Conservation (phyloP, 2,329 filamentous ascomycete species). For the Pseudocercospora pini-densiflorae region DNA sequence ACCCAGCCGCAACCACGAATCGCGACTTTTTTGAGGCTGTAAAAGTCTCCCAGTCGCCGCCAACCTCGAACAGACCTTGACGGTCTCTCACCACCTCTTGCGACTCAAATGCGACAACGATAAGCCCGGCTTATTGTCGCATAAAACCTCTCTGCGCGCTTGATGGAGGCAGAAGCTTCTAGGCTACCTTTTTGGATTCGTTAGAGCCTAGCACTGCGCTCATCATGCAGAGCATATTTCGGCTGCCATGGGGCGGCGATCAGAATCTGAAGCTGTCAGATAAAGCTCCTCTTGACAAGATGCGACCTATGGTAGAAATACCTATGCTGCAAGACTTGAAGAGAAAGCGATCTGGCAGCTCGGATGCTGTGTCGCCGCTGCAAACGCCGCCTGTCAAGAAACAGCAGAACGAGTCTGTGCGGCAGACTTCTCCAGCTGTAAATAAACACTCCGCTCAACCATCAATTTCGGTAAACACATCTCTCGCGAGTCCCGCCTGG, state of each 20-base stretch:
- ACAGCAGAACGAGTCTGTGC: conserved; percentile 36
- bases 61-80: conserved; percentile 16
- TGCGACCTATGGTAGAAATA: conserved; percentile 53
- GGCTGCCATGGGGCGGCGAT: conserved; percentile 53
- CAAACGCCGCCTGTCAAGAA: conserved; percentile 29
- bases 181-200: conserved; percentile 26
- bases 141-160: conserved; percentile 26
- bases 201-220: conserved; percentile 27
- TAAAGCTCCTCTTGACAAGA: conserved; percentile 44
- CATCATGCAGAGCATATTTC: conserved; percentile 57
- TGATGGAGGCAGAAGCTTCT: conserved; percentile 32
- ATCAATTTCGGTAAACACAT: background rate
- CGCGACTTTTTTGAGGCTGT: background rate
- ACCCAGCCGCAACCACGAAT: conserved; percentile 6
- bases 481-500: background rate
- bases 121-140: conserved; percentile 29
- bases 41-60: conserved; percentile 7
- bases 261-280: conserved; percentile 33
- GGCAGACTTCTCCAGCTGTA: conserved; percentile 20
- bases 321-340: conserved; percentile 59
- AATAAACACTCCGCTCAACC: background rate
- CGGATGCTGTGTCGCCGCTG: conserved; percentile 40
- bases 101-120: conserved; percentile 28
- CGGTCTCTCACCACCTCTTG: conserved; percentile 11
- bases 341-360: conserved; percentile 61